phyloP scores from a whole-genome alignment of 768 basidiomycete genomes.

The Lepiota venenata region DNA sequence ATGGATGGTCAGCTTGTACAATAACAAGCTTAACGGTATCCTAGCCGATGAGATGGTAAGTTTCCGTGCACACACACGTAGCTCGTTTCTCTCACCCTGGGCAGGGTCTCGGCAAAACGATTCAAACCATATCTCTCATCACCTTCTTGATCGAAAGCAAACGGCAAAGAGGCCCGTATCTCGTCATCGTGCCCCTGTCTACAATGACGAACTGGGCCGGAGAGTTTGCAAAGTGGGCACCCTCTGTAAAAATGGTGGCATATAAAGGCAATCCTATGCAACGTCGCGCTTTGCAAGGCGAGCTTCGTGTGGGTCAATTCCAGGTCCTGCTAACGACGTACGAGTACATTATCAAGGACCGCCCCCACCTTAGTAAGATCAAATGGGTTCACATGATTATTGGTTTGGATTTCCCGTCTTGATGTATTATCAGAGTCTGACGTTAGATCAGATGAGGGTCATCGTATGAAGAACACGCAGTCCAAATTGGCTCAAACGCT shows the following conservation, averaged over 20 bases:
- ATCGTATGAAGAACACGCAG: constrained; percentile 97
- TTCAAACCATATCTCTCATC: constrained; percentile 93
- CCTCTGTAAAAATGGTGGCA: constrained; percentile 69
- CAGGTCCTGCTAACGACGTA: constrained; percentile 94
- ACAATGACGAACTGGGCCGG: constrained; percentile 98
- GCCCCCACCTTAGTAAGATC: constrained; percentile 83
- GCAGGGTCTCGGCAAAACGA: constrained; percentile 93
- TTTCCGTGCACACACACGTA: constrained; percentile 6
- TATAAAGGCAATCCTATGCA: constrained; percentile 92
- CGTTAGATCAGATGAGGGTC: constrained; percentile 73
- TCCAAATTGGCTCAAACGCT: constrained; percentile 85
- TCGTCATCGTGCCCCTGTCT: constrained; percentile 93
- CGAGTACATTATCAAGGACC: constrained; percentile 97
- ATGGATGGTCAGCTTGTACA: constrained; percentile 98
- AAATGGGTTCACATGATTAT: constrained; percentile 99
- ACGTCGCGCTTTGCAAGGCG: constrained; percentile 72
- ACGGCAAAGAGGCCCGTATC: constrained; percentile 88
- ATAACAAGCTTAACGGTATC: constrained; percentile 94
- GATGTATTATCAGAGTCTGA: too few relatives aligned
- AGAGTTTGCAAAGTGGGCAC: constrained; percentile 98
- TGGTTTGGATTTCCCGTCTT: constrained; percentile 39
- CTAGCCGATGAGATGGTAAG: constrained; percentile 90
- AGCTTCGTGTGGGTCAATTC: constrained; percentile 79
- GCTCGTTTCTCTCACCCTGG: constrained; percentile 11
- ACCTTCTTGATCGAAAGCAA: constrained; percentile 92